phyloP scores from a whole-genome alignment of 2,329 filamentous ascomycete species.

The Aspergillus eucalypticola region DNA sequence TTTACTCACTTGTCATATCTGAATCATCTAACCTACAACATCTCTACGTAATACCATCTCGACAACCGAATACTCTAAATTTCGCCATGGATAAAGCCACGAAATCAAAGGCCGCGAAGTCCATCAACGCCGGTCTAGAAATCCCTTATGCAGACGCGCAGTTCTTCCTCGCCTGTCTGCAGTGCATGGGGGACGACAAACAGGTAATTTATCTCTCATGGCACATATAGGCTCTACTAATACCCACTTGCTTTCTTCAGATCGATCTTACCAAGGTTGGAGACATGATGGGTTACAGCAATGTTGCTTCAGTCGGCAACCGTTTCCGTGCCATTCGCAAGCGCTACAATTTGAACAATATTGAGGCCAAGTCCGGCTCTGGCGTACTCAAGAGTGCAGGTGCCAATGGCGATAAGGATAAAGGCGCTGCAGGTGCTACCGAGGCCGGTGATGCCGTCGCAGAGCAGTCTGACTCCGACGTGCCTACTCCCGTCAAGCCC shows the following conservation, averaged over 20 bases:
- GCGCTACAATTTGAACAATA: slow-evolving; percentile 23
- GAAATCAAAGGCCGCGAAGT: neutral
- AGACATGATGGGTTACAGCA: slow-evolving; percentile 28
- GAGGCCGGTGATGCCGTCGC: neutral
- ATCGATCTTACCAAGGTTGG: slow-evolving; percentile 31
- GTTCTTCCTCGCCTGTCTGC: slow-evolving; percentile 32
- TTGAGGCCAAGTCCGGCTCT: slow-evolving; percentile 16
- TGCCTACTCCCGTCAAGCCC: neutral
- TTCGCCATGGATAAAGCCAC: slow-evolving; percentile 8
- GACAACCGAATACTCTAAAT: neutral
- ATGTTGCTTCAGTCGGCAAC: slow-evolving; percentile 30
- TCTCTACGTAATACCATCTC: neutral
- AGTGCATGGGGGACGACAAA: slow-evolving; percentile 20
- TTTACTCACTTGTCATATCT: neutral
- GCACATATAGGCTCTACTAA: neutral
- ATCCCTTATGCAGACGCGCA: slow-evolving; percentile 13
- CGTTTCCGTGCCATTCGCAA: slow-evolving; percentile 29
- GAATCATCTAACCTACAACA: too few relatives aligned
- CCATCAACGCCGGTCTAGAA: slow-evolving; percentile 1
- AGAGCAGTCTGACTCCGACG: neutral
- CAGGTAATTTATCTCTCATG: slow-evolving; percentile 11
- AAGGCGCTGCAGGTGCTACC: neutral
- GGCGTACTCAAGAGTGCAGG: neutral
- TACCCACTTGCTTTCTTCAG: slow-evolving; percentile 10
- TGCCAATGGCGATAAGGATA: neutral